Conservation (phyloP, 768 basidiomycete genomes). For the Suillus weaverae region DNA sequence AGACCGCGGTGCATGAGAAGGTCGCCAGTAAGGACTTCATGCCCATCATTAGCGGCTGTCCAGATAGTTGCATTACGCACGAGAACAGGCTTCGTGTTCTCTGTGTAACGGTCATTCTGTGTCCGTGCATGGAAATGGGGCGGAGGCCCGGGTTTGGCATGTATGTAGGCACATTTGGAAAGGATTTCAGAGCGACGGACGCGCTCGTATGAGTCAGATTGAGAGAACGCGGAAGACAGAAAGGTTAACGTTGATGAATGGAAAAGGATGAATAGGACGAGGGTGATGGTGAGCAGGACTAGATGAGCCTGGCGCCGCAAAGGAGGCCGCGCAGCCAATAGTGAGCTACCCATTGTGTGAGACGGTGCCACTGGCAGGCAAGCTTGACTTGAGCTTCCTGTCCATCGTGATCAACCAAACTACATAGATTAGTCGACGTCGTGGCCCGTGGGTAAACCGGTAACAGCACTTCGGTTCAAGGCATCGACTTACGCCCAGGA, state of each 20-base stretch:
- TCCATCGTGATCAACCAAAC: background rate
- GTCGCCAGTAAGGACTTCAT: conserved; percentile 62
- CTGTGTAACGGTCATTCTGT: conserved; percentile 63
- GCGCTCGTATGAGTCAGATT: conserved; percentile 7
- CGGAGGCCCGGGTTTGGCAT: conserved; percentile 43
- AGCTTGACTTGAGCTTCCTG: background rate
- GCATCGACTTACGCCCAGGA: conserved; percentile 4
- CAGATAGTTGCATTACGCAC: conserved; percentile 80
- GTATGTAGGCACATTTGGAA: conserved; percentile 45
- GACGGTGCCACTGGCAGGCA: background rate
- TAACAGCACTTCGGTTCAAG: background rate
- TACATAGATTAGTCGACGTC: background rate
- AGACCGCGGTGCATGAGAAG: conserved; percentile 70
- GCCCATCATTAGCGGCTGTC: conserved; percentile 75
- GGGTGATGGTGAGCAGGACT: background rate
- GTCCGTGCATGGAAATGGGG: conserved; percentile 47
- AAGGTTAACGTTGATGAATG: background rate
- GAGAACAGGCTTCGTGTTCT: conserved; percentile 59
- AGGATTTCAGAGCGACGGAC: conserved; percentile 29
- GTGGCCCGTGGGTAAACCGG: background rate
- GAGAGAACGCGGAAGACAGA: background rate
- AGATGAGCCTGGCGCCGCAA: background rate
- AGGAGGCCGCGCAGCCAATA: background rate
- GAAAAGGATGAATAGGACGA: background rate
- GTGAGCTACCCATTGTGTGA: background rate